Base-by-base conservation (phyloP, 371 early-diverging fungal genomes). In the Zopfochytrium polystomum region DNA sequence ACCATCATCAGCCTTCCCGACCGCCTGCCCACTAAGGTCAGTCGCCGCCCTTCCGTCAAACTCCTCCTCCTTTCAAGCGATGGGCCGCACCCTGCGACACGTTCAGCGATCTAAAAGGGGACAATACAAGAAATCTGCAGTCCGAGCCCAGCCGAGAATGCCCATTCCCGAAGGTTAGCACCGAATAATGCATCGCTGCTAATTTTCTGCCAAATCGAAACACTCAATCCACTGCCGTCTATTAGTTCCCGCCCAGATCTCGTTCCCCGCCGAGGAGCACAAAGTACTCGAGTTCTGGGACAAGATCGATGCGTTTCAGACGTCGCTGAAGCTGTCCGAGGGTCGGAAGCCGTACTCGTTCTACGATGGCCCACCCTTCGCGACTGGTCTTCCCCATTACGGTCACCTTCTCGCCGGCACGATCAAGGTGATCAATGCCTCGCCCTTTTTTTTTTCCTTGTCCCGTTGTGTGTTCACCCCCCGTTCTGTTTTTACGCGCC, bases 281-380 rank as follows among this genome's bases (percentile, higher is more conserved):
- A 91, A 91, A 79, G 87, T 99, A 53, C 86, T 98, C 53, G 79
- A 82, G 62, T 97, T 90, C 69, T 99, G 99, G 99, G 86, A 90
- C 66, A 90, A 93, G 72, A 97, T 97, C 63, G 92, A 98, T 67
- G 98, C 99, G 5, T 99, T 99, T 85, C 82, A 93, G 67, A 91
- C 90, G 20, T 91, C 91, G 13, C 71, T 95, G 57, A 87, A 94
- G 75, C 86, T 96, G n/a, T 90, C 94, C 27, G 86, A 93, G 75
- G 93, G 91, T 60, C 87, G 86, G 67, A 85, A 87, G 62, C 84
- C 85, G 4, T 98, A 85, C 68, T 83, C 92, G 26, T 98, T 99
- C 81, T 99, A 95, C 77, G 99, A 99, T 78, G 99, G 99, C 13
- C 99, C 99, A 45, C 99, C 99, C 26, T 99, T 99, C 76, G 99